phyloP scores from a whole-genome alignment of 495 filamentous ascomycete species.

The Symbiotaphrina buchneri region DNA sequence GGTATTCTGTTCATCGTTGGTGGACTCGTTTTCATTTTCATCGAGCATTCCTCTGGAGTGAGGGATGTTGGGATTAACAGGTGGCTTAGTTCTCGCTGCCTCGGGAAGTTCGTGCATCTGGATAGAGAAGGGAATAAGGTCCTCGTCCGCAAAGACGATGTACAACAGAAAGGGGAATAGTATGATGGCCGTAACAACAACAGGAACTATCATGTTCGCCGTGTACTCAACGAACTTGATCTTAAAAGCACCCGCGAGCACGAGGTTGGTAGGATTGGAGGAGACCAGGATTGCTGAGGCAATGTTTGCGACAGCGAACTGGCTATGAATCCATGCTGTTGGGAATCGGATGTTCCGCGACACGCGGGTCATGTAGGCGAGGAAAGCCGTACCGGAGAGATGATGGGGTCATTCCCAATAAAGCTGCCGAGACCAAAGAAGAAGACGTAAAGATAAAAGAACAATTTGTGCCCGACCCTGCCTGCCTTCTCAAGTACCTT shows the following conservation, averaged over 20 bases:
- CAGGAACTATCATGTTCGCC: constrained; percentile 45
- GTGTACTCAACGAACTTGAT: constrained; percentile 47
- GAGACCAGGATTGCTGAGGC: constrained; percentile 46
- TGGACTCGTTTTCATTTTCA: constrained; percentile 22
- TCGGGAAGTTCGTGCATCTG: constrained; percentile 39
- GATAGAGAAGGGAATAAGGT: constrained; percentile 37
- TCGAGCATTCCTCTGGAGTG: constrained; percentile 29
- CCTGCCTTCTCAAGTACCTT: constrained; percentile 42
- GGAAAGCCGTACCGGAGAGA: constrained; percentile 45
- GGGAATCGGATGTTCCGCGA: constrained; percentile 44
- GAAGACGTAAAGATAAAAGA: constrained; percentile 45
- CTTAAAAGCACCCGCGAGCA: constrained; percentile 42
- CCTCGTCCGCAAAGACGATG: constrained; percentile 34
- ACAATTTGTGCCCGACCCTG: constrained; percentile 33
- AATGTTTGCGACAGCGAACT: constrained; percentile 45
- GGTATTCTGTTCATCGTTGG: constrained; percentile 22
- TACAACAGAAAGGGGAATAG: constrained; percentile 41
- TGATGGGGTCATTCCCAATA: constrained; percentile 49
- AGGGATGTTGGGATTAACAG: constrained; percentile 46
- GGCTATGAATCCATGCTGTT: constrained; percentile 43
- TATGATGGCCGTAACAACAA: constrained; percentile 34
- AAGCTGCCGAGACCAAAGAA: constrained; percentile 41
- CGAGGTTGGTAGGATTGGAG: constrained; percentile 49
- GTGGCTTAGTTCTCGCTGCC: constrained; percentile 24
- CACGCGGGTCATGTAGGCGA: constrained; percentile 48